Evolutionary conservation across 345 rosid genomes (phyloP), one percentile per base, ranked within the genome.

Genomic region (Eucalyptus curtisii): DNA sequence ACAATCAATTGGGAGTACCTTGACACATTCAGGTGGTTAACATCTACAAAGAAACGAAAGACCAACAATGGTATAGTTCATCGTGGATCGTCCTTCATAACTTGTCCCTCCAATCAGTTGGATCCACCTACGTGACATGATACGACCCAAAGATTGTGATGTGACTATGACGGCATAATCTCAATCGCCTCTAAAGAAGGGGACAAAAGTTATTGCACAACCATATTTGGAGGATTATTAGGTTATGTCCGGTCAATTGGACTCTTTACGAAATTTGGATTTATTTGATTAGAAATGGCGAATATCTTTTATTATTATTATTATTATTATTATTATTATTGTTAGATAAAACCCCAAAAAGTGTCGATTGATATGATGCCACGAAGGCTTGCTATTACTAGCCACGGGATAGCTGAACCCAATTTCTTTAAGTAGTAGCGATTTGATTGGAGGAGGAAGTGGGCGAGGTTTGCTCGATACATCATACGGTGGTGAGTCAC

Each of bases 21-120:
- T 7, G 10, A 64, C 71, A 0, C 16, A 4, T n/a, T 64, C 9
- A 30, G 10, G 71, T 13, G 71, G 37, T 61, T n/a, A 64, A 64
- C 17, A n/a, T n/a, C 9, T 64, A 30, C 33, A 7, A n/a, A 64
- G 3, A 64, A 64, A 64, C 5, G 10, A 64, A 14, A 64, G 71
- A n/a, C 71, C 37, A 7, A 14, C 8, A 13, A 3, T 0, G 3
- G 71, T 13, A 64, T n/a, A 64, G 7, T 64, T n/a, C 71, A 64
- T 7, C 0, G 2, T n/a, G 76, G 37, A 64, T 64, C 2, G 1
- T 4, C 19, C 37, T 4, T n/a, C 68, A 64, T 64, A 4, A 64
- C 37, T 14, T 27, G 68, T 30, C 16, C 68, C 31, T 59, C 76
- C 6, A n/a, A n/a, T n/a, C 1, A n/a, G 7, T 64, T 64, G 20